Conservation (phyloP, 257 asterid species). For the Fraxinus anomala region DNA sequence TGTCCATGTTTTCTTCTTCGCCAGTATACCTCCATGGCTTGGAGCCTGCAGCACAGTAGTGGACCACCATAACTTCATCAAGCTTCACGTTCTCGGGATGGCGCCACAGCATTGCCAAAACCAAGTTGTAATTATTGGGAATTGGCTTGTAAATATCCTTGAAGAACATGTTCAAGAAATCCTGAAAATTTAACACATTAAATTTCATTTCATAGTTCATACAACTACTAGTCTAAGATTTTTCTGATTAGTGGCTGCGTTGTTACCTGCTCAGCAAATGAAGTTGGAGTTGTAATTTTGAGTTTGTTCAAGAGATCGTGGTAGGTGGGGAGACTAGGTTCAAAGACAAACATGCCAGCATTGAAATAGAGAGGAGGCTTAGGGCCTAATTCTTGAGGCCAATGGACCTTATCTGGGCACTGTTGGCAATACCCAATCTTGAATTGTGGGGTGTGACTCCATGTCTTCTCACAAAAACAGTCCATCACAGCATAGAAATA, state of each 20-base stretch:
- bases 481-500: constrained; percentile 37
- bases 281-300: constrained; percentile 24
- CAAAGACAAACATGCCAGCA: constrained; percentile 36
- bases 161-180: constrained; percentile 34
- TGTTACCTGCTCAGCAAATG: constrained; percentile 33
- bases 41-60: constrained; percentile 30
- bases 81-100: constrained; percentile 34
- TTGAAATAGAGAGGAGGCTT: constrained; percentile 36
- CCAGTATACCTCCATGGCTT: constrained; percentile 35
- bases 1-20: constrained; percentile 28
- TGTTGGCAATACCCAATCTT: constrained; percentile 24
- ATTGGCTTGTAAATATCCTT: constrained; percentile 28
- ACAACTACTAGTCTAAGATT: neutral
- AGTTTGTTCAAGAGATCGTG: constrained; percentile 31
- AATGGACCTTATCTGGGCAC: constrained; percentile 28
- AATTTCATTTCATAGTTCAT: neutral
- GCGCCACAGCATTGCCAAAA: constrained; percentile 30
- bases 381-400: constrained; percentile 32
- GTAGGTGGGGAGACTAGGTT: constrained; percentile 28
- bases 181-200: neutral
- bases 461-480: constrained; percentile 30
- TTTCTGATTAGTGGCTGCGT: neutral
- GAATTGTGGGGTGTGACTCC: constrained; percentile 29
- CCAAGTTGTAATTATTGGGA: constrained; percentile 24
- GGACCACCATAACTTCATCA: constrained; percentile 26